Percentiles rank a stretch among this genome's conserved stretches.
Evolutionary conservation across 2,329 filamentous ascomycete species (phyloP).

Genomic region (Epichloe gansuensis): DNA sequence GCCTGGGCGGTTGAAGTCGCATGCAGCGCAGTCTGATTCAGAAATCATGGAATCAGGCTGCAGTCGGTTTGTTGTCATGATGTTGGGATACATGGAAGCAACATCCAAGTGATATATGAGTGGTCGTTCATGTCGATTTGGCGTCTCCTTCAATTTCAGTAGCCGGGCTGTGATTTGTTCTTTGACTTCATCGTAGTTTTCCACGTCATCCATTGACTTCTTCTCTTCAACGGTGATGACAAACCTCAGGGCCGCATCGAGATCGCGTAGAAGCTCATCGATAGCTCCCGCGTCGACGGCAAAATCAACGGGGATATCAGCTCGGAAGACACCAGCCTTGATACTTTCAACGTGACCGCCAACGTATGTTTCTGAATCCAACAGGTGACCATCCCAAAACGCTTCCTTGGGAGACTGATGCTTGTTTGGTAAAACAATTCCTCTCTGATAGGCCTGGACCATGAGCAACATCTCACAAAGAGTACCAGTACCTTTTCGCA

Average conservation of each 20-base stretch:
- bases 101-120: slow-evolving; percentile 98
- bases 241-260: slow-evolving; percentile 83
- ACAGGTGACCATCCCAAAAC: slow-evolving; percentile 91
- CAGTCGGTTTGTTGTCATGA: slow-evolving; percentile 97
- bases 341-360: slow-evolving; percentile 99
- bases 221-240: slow-evolving; percentile 76
- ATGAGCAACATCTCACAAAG: slow-evolving; percentile 99
- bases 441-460: slow-evolving; percentile 90
- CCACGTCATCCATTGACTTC: slow-evolving; percentile 65
- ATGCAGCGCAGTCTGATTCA: slow-evolving; percentile 90
- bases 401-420: slow-evolving; percentile 81
- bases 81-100: slow-evolving; percentile 98
- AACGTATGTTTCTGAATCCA: slow-evolving; percentile 96
- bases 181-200: slow-evolving; percentile 75
- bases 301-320: slow-evolving; percentile 92
- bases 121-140: slow-evolving; percentile 72
- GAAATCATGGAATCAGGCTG: slow-evolving; percentile 99
- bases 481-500: slow-evolving; percentile 93
- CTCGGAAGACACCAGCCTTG: slow-evolving; percentile 90
- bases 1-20: slow-evolving; percentile 93
- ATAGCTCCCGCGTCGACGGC: slow-evolving; percentile 78
- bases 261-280: slow-evolving; percentile 73
- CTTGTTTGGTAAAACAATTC: slow-evolving; percentile 92
- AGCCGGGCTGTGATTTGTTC: slow-evolving; percentile 65
- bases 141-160: slow-evolving; percentile 61